Conservation (phyloP, 805 yeast genomes). For the Hanseniaspora jakobsenii region DNA sequence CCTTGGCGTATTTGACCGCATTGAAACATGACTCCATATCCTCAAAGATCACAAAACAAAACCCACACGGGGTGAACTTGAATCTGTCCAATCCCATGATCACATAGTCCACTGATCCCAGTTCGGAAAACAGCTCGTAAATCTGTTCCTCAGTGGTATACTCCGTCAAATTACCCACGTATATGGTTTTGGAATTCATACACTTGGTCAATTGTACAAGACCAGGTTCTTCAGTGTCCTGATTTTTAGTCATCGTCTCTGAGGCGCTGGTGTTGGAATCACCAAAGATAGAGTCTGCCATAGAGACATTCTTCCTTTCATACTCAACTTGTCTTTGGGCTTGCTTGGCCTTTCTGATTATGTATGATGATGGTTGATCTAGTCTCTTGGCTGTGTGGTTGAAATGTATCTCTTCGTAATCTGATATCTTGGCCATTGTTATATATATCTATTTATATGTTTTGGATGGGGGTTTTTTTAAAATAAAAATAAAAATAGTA, state of each 20-base stretch:
- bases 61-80: constrained; percentile 90
- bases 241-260: constrained; percentile 87
- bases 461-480: not conserved
- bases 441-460: too few species aligned
- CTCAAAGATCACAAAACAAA: constrained; percentile 78
- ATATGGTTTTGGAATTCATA: constrained; percentile 59
- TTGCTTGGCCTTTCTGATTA: constrained; percentile 51
- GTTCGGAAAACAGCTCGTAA: constrained; percentile 70
- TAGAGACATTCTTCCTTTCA: constrained; percentile 49
- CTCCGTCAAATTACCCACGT: constrained; percentile 82
- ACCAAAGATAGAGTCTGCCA: constrained; percentile 81
- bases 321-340: constrained; percentile 45
- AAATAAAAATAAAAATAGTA: not conserved
- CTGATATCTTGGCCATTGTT: constrained; percentile 32
- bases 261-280: constrained; percentile 80
- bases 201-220: constrained; percentile 56
- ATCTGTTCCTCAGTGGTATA: constrained; percentile 93
- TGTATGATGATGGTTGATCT: constrained; percentile 60
- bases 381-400: constrained; percentile 53
- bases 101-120: constrained; percentile 66
- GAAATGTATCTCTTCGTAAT: constrained; percentile 44
- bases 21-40: constrained; percentile 59
- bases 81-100: constrained; percentile 92
- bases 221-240: constrained; percentile 42
- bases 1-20: constrained; percentile 70